Percentiles rank a stretch among this genome's conserved stretches.
Conservation (phyloP, 108 stramenopile genomes). For the Nitzschia palea region DNA sequence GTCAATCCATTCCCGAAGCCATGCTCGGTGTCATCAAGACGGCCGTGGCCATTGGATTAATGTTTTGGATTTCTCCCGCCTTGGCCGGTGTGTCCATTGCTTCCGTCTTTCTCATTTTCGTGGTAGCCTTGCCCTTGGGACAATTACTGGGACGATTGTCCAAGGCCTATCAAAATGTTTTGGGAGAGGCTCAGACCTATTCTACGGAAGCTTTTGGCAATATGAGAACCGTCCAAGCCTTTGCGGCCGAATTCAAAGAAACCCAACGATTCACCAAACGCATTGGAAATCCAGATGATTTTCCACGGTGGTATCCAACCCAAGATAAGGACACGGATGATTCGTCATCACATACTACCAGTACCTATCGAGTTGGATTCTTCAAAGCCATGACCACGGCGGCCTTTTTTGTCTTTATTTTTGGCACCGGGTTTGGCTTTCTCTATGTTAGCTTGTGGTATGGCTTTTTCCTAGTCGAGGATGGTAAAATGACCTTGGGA, state of each 20-base stretch:
- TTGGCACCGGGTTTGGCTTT: conserved; percentile 51
- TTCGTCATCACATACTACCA: too few relatives aligned
- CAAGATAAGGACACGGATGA: not conserved
- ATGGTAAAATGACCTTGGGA: conserved; percentile 59
- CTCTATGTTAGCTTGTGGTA: conserved; percentile 63
- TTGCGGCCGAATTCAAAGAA: conserved; percentile 73
- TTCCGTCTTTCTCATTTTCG: conserved; percentile 46
- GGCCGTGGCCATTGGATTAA: conserved; percentile 47
- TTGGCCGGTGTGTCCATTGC: conserved; percentile 64
- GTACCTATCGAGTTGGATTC: conserved; percentile 66
- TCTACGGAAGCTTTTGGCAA: conserved; percentile 70
- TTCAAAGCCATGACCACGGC: conserved; percentile 50
- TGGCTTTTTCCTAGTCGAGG: conserved; percentile 70
- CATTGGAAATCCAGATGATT: conserved; percentile 57
- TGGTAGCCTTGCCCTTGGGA: conserved; percentile 55
- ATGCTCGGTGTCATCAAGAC: conserved; percentile 49
- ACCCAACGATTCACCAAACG: conserved; percentile 39
- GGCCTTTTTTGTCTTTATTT: conserved; percentile 50
- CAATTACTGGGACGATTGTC: conserved; percentile 47
- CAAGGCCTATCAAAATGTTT: conserved; percentile 65
- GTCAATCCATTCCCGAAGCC: conserved; percentile 50
- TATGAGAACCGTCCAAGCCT: conserved; percentile 79
- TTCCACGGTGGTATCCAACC: conserved; percentile 46
- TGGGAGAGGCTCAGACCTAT: conserved; percentile 64
- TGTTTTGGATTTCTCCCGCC: conserved; percentile 66